Evolutionary conservation across 1,284 basidiomycete genomes (phyloP).

Genomic region (Mycosarcoma mackinlayi): DNA sequence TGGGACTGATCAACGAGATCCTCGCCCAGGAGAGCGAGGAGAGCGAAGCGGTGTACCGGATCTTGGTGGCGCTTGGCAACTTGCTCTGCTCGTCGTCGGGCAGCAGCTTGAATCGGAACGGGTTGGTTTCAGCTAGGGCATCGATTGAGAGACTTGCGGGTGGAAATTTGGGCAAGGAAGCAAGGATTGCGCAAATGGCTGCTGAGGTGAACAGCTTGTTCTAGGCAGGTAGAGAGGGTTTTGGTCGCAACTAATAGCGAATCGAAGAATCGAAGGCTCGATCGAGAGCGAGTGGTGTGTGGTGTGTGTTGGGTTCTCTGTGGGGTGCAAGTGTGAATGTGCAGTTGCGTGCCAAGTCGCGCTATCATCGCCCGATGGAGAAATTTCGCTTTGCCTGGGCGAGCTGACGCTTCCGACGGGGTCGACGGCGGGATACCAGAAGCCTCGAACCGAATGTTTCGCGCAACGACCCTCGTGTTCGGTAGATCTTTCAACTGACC

Average conservation of each 20-base stretch:
- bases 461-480: too few relatives aligned
- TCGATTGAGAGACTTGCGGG: background rate
- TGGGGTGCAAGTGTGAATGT: too few relatives aligned
- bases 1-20: constrained; percentile 56
- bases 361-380: too few relatives aligned
- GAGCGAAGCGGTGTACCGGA: constrained; percentile 84
- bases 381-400: too few relatives aligned
- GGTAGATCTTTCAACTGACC: too few relatives aligned
- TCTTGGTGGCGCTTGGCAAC: constrained; percentile 88
- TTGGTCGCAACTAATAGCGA: too few relatives aligned
- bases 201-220: constrained; percentile 22
- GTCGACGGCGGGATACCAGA: too few relatives aligned
- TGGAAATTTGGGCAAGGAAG: constrained; percentile 10
- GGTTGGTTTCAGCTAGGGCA: constrained; percentile 12
- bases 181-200: constrained; percentile 21
- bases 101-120: constrained; percentile 9
- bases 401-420: too few relatives aligned
- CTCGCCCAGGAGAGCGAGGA: constrained; percentile 74
- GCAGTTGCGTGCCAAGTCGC: too few relatives aligned
- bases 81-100: constrained; percentile 20
- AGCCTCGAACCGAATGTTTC: too few relatives aligned
- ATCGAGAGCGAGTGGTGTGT: too few relatives aligned
- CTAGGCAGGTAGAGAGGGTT: constrained; percentile 6
- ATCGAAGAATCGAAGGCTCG: too few relatives aligned
- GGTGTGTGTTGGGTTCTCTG: constrained; percentile 1